phyloP scores from a whole-genome alignment of 805 yeast species.

The Wickerhamiella siamensis region DNA sequence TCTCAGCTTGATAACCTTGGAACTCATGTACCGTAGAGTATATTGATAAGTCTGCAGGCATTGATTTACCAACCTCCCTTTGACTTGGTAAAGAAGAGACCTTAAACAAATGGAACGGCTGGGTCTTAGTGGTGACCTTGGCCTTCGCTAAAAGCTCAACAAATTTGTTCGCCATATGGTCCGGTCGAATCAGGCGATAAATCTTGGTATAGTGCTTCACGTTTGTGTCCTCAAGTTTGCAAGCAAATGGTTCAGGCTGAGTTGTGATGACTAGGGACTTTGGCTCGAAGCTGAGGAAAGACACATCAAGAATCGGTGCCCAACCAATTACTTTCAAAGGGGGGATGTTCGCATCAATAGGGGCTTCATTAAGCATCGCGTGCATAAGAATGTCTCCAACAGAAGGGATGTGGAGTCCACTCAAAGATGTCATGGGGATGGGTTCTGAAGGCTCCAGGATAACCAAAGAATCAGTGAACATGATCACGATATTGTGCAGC shows the following conservation, averaged over 20 bases:
- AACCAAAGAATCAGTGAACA: conserved; percentile 69
- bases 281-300: conserved; percentile 13
- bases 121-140: conserved; percentile 55
- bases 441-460: conserved; percentile 37
- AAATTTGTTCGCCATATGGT: conserved; percentile 27
- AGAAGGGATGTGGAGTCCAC: conserved; percentile 35
- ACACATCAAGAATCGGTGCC: conserved; percentile 44
- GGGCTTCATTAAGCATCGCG: conserved; percentile 72
- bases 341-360: conserved; percentile 47
- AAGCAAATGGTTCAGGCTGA: conserved; percentile 6
- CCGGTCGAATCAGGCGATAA: conserved; percentile 19
- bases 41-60: neutral
- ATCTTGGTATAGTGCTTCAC: conserved; percentile 8
- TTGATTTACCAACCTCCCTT: neutral
- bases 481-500: conserved; percentile 42
- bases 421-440: conserved; percentile 26
- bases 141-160: conserved; percentile 53
- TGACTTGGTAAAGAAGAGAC: conserved; percentile 19
- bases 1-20: conserved; percentile 23
- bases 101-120: conserved; percentile 76
- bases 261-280: conserved; percentile 10
- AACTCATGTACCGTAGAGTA: conserved; percentile 28
- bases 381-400: conserved; percentile 79
- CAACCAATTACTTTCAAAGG: conserved; percentile 52
- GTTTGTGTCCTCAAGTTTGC: neutral